Base-by-base conservation (phyloP, 2,329 filamentous ascomycete species). In the Aspergillus brasiliensis region DNA sequence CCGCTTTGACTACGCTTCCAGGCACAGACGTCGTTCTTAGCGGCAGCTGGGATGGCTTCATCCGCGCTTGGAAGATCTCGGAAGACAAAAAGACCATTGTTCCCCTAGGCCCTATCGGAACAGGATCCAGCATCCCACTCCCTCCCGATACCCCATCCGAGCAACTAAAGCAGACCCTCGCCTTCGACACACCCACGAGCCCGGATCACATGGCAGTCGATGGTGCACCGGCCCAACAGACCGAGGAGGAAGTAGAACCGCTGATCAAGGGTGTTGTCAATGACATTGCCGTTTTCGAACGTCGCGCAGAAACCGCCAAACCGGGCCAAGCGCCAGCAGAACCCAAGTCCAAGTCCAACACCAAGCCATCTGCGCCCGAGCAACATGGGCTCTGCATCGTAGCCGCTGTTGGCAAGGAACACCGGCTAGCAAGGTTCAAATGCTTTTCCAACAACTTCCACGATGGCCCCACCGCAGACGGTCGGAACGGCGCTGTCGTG, bases 11-110 rank as follows among this genome's bases (percentile, higher is more conserved):
- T 51, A 90, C 91, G 0, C 84, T 99, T 51, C 94, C 95, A 0
- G 97, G 93, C 75, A 94, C 92, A 5, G 92, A 99, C 71, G 81
- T 97, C 53, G 86, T 99, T 58, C 82, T 99, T 53, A 96, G 88
- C 65, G 95, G 94, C 31, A 97, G 92, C 76, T 99, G 94, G 93
- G 95, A 96, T 73, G 95, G 95, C 2, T 88, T 86, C 75, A 83
- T 99, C 59, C 84, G 94, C 52, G 89, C 89, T 5, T 99, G 95
- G 95, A 87, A 84, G 62, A 83, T 99, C 19, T 90, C 88, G 56
- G 86, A 91, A 44, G 94, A 97, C 74, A 95, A 93, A 78, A 86
- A 86, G 74, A 87, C 83, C 64, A 84, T 99, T 47, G 88, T 95
- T 69, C 78, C 86, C 0, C 77, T 92, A 7, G 92, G 92, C 1